These are phyloP conservation scores for Sapria himalayana DNA, from an alignment of 345 rosid genomes.

Conservation along the genomic window DNA sequence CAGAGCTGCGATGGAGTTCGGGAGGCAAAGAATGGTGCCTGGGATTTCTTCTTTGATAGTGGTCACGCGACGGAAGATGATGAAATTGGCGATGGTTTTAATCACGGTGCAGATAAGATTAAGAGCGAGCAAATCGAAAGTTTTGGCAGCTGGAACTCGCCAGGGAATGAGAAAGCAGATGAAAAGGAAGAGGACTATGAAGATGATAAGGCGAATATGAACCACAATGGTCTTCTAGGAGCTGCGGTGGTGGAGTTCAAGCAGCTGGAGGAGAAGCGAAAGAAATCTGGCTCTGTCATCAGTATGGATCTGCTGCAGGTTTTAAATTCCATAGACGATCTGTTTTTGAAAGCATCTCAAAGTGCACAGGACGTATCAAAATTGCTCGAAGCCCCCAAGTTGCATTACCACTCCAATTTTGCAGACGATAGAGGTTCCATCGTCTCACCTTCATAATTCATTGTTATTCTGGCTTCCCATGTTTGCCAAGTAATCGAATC, in stretches of 20 bases:
- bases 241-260: conserved; percentile 43
- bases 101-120: too few relatives aligned
- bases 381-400: conserved; percentile 75
- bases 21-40: conserved; percentile 21
- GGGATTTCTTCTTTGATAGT: conserved; percentile 73
- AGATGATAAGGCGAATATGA: conserved; percentile 11
- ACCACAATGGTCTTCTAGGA: conserved; percentile 33
- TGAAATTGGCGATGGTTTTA: too few relatives aligned
- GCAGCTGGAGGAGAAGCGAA: conserved; percentile 15
- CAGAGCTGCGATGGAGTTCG: too few relatives aligned
- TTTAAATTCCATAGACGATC: conserved; percentile 53
- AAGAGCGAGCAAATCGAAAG: too few relatives aligned
- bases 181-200: conserved; percentile 36
- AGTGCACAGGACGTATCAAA: conserved; percentile 67
- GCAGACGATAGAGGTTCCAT: conserved; percentile 66
- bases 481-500: background rate
- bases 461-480: conserved; percentile 1
- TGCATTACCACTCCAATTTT: conserved; percentile 89
- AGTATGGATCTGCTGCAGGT: conserved; percentile 44
- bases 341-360: conserved; percentile 67
- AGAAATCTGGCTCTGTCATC: too few relatives aligned
- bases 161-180: conserved; percentile 20
- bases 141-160: too few relatives aligned
- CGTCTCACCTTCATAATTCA: background rate
- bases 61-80: too few relatives aligned